Evolutionary conservation across 2,329 filamentous ascomycete genomes (phyloP).

Genomic region (Fusarium verticillioides): DNA sequence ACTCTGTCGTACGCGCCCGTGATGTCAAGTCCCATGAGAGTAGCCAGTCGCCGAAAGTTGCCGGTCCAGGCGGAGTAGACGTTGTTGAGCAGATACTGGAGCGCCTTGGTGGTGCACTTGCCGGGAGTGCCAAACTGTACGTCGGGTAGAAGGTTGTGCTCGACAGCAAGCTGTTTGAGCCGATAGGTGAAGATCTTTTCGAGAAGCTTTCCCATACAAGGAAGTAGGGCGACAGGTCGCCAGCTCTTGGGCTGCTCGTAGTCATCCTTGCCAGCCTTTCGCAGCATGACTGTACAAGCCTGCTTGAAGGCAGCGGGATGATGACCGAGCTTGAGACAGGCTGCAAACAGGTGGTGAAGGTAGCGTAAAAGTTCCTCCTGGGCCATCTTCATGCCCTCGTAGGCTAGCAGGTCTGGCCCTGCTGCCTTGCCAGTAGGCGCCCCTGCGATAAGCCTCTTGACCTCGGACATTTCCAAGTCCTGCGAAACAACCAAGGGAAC

Average conservation of each 20-base stretch:
- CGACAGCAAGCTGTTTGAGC: background rate
- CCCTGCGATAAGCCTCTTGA: background rate
- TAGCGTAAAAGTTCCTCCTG: background rate
- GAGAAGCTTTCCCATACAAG: background rate
- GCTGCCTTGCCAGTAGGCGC: background rate
- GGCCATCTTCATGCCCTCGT: constrained; percentile 8
- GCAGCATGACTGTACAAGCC: constrained; percentile 1
- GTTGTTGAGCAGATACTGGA: background rate
- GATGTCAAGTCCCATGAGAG: constrained; percentile 18
- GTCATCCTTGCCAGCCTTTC: constrained; percentile 1
- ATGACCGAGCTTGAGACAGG: constrained; percentile 5
- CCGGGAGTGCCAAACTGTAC: background rate
- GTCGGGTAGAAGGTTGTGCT: background rate
- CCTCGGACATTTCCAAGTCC: background rate
- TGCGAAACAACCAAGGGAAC: background rate
- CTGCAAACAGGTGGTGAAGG: background rate
- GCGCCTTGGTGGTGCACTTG: background rate
- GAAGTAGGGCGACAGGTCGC: constrained; percentile 13
- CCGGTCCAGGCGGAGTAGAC: background rate
- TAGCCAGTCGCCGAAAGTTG: background rate
- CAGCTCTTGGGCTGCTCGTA: constrained; percentile 15
- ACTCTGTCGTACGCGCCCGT: constrained; percentile 13
- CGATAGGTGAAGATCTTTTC: constrained; percentile 5
- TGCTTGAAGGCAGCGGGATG: constrained; percentile 12
- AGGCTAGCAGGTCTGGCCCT: constrained; percentile 2